These are phyloP conservation scores for Erysimum pusillum DNA, from an alignment of 441 rosid species.

Conservation along the genomic window DNA sequence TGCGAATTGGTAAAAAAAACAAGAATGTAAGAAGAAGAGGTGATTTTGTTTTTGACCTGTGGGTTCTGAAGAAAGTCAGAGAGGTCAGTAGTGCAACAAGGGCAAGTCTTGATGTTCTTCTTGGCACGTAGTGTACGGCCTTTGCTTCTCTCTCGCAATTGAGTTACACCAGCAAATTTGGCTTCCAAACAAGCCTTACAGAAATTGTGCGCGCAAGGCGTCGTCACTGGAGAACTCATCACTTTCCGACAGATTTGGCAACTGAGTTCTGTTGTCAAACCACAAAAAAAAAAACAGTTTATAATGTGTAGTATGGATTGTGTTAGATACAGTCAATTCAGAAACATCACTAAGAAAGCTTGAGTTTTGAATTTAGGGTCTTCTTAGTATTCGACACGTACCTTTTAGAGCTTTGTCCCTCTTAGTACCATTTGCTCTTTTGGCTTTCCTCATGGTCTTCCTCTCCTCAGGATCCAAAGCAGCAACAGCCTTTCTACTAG, in stretches of 20 bases:
- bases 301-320: slow-evolving; percentile 6
- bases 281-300: not conserved
- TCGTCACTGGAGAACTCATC: slow-evolving; percentile 57
- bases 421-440: slow-evolving; percentile 1
- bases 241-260: slow-evolving; percentile 57
- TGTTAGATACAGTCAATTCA: not conserved
- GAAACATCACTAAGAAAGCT: not conserved
- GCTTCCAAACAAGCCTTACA: slow-evolving; percentile 57
- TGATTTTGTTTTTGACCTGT: slow-evolving; percentile 48
- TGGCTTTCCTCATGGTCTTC: slow-evolving; percentile 42
- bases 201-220: slow-evolving; percentile 67
- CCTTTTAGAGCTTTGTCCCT: slow-evolving; percentile 51
- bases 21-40: not conserved
- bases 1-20: not conserved
- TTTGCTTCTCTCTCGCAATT: slow-evolving; percentile 53
- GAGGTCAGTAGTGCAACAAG: slow-evolving; percentile 66
- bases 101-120: slow-evolving; percentile 74
- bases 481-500: slow-evolving; percentile 54
- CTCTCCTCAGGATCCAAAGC: slow-evolving; percentile 45
- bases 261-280: slow-evolving; percentile 49
- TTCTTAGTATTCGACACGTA: too few species aligned
- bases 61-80: slow-evolving; percentile 70
- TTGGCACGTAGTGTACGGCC: slow-evolving; percentile 65
- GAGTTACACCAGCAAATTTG: slow-evolving; percentile 52
- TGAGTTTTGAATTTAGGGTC: not conserved